A percentile compares a stretch with the other conserved stretches of the same genome.
These are phyloP conservation scores for Xerocomus minutiporus DNA, from an alignment of 1,284 basidiomycete species.

Conservation along the genomic window DNA sequence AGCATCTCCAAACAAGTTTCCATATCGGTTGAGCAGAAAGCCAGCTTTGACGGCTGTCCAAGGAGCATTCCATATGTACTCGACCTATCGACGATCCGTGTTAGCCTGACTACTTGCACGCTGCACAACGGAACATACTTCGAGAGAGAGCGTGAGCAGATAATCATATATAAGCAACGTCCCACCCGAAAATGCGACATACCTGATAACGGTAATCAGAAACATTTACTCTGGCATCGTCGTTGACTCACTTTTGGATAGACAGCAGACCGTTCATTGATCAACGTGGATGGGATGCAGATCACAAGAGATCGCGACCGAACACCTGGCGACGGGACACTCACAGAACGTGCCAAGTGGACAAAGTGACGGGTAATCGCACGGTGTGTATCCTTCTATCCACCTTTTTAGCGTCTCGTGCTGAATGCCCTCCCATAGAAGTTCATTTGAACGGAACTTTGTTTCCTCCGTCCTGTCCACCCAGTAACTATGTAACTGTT, in stretches of 20 bases:
- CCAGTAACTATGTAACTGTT: not conserved
- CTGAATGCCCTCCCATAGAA: not conserved
- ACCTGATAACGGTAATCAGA: not conserved
- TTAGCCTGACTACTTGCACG: not conserved
- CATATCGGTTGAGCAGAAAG: constrained; percentile 6
- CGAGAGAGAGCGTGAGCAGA: constrained; percentile 9
- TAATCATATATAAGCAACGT: constrained; percentile 9
- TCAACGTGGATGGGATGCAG: not conserved
- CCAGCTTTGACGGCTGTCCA: constrained; percentile 7
- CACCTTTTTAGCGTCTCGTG: not conserved
- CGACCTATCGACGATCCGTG: constrained; percentile 2
- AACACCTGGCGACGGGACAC: not conserved
- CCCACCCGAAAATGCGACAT: not conserved
- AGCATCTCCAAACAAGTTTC: constrained; percentile 1
- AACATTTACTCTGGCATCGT: not conserved
- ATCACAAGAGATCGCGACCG: not conserved
- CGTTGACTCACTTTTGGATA: not conserved
- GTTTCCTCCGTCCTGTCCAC: not conserved
- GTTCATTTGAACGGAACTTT: not conserved
- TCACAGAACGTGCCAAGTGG: not conserved
- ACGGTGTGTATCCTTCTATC: not conserved
- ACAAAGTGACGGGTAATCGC: not conserved
- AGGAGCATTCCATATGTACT: constrained; percentile 10
- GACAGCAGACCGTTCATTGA: not conserved
- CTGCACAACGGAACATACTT: constrained; percentile 1